phyloP scores from a whole-genome alignment of 2,329 filamentous ascomycete species.

The Zarea fungicola region DNA sequence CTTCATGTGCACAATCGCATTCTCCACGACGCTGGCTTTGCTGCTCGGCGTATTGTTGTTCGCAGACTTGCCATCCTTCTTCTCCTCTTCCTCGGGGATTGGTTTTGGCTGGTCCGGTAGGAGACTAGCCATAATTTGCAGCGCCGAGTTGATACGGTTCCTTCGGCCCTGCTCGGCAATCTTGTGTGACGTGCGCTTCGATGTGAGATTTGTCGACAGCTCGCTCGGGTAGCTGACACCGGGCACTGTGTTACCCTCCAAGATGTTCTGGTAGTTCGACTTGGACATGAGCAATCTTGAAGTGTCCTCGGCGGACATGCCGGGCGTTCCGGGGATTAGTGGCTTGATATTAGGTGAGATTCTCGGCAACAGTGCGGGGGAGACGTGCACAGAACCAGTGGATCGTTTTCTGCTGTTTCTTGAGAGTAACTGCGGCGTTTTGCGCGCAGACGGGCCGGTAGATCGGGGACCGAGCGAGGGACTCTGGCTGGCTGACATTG shows the following conservation, averaged over 20 bases:
- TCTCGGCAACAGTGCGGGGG: constrained; percentile 78
- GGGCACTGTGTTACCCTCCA: constrained; percentile 87
- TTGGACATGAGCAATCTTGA: constrained; percentile 83
- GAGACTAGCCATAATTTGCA: constrained; percentile 84
- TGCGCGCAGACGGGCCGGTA: constrained; percentile 40
- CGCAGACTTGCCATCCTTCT: constrained; percentile 41
- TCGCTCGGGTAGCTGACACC: constrained; percentile 88
- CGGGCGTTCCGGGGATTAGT: constrained; percentile 60
- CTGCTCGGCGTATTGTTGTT: constrained; percentile 59
- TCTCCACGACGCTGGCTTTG: constrained; percentile 96
- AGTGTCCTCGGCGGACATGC: constrained; percentile 52
- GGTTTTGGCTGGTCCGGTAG: constrained; percentile 57
- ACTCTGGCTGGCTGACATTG: constrained; percentile 57
- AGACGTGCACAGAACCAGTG: constrained; percentile 68
- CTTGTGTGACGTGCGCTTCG: constrained; percentile 96
- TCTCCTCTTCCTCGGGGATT: constrained; percentile 38
- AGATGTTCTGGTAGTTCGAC: constrained; percentile 95
- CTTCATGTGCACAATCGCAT: constrained; percentile 93
- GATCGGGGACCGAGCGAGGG: constrained; percentile 56
- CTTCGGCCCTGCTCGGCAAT: constrained; percentile 93
- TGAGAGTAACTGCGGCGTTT: constrained; percentile 51
- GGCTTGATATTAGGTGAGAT: constrained; percentile 96
- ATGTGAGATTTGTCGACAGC: constrained; percentile 87
- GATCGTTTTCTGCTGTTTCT: constrained; percentile 67
- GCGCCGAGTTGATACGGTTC: constrained; percentile 89